These are phyloP conservation scores for Cryptococcus sp. DNA, from an alignment of 1,284 basidiomycete species.

Conservation along the genomic window DNA sequence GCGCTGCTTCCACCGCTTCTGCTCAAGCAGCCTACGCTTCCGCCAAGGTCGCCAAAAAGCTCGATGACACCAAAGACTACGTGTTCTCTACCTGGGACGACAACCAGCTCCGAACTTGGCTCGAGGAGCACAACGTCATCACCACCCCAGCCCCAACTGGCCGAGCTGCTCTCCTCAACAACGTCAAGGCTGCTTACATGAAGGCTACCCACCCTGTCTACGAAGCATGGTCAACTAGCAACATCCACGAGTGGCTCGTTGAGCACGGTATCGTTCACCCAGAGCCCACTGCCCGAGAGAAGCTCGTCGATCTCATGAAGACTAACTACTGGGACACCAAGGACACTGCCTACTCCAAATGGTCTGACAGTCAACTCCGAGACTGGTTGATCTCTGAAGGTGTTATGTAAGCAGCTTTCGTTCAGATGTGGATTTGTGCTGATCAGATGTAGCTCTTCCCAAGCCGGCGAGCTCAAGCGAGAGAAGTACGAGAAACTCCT, in stretches of 20 bases:
- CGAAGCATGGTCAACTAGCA: slow-evolving; percentile 77
- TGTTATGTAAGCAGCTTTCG: slow-evolving; percentile 34
- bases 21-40: slow-evolving; percentile 50
- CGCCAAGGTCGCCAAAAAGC: slow-evolving; percentile 46
- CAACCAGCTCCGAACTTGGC: slow-evolving; percentile 58
- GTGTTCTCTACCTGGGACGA: slow-evolving; percentile 85
- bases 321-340: slow-evolving; percentile 67
- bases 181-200: slow-evolving; percentile 65
- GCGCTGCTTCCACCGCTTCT: slow-evolving; percentile 48
- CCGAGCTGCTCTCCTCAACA: slow-evolving; percentile 62
- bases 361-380: slow-evolving; percentile 53
- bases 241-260: slow-evolving; percentile 80
- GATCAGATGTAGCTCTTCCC: slow-evolving; percentile 42
- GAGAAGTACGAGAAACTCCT: slow-evolving; percentile 74
- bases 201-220: slow-evolving; percentile 63
- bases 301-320: slow-evolving; percentile 65
- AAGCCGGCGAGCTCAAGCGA: slow-evolving; percentile 60
- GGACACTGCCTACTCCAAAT: slow-evolving; percentile 62
- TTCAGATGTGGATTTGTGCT: slow-evolving; percentile 1
- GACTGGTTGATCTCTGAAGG: slow-evolving; percentile 51
- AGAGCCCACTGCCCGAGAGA: slow-evolving; percentile 62
- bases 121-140: slow-evolving; percentile 68
- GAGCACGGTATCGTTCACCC: slow-evolving; percentile 65
- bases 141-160: slow-evolving; percentile 61
- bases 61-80: slow-evolving; percentile 78